Conservation (phyloP, 495 filamentous ascomycete genomes). For the Xylaria bambusicola region DNA sequence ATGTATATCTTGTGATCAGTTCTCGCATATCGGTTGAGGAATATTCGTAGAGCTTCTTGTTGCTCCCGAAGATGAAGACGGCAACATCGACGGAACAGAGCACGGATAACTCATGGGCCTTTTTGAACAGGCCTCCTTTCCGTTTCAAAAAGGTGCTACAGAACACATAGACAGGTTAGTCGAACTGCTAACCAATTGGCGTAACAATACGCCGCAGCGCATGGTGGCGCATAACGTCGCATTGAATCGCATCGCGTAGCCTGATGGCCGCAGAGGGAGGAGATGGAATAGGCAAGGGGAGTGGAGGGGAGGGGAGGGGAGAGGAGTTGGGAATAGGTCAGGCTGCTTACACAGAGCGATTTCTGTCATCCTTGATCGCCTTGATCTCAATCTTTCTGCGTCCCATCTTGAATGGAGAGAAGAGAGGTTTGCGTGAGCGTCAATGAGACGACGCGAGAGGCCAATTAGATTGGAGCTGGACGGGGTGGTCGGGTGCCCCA, state of each 20-base stretch:
- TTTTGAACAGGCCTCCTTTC: slow-evolving; percentile 98
- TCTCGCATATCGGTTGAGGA: slow-evolving; percentile 93
- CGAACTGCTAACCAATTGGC: slow-evolving; percentile 81
- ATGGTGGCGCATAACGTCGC: not conserved
- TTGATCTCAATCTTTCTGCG: slow-evolving; percentile 96
- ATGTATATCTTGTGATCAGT: slow-evolving; percentile 81
- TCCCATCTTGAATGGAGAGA: slow-evolving; percentile 63
- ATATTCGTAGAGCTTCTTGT: slow-evolving; percentile 98
- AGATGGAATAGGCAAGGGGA: slow-evolving; percentile 12
- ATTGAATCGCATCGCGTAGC: not conserved
- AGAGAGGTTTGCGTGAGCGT: slow-evolving; percentile 1
- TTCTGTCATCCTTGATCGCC: slow-evolving; percentile 98
- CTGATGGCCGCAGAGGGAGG: slow-evolving; percentile 20
- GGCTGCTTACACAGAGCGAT: slow-evolving; percentile 89
- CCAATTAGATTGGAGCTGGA: not conserved
- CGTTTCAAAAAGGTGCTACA: slow-evolving; percentile 93
- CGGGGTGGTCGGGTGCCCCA: slow-evolving; percentile 1
- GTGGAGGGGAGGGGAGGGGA: slow-evolving; percentile 13
- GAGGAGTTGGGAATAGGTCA: not conserved
- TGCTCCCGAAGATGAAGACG: slow-evolving; percentile 96
- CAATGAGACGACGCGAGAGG: not conserved
- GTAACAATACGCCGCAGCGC: slow-evolving; percentile 34
- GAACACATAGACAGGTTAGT: slow-evolving; percentile 78
- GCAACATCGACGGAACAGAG: slow-evolving; percentile 98
- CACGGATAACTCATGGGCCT: slow-evolving; percentile 96